Conservation (phyloP, 331 rosid species). For the Telfairia occidentalis region DNA sequence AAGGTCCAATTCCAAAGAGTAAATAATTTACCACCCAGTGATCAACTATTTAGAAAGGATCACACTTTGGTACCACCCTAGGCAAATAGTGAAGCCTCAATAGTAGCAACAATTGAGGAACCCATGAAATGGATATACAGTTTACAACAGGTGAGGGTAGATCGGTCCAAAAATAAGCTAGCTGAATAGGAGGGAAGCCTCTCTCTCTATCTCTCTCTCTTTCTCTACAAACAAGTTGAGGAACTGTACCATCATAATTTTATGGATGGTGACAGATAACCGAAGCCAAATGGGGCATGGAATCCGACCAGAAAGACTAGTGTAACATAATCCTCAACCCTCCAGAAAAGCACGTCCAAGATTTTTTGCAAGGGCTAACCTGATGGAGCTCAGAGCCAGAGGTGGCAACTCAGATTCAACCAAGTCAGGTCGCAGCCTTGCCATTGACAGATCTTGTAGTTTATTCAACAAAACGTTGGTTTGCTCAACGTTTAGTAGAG, state of each 20-base stretch:
- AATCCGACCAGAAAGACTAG: not conserved
- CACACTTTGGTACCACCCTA: not conserved
- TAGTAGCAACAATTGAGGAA: not conserved
- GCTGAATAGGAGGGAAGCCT: not conserved
- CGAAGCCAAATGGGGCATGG: not conserved
- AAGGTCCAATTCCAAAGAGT: not conserved
- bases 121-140: not conserved
- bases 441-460: conserved; percentile 72
- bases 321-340: conserved; percentile 22
- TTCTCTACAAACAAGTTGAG: not conserved
- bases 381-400: conserved; percentile 49
- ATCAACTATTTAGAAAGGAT: not conserved
- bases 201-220: too few species aligned
- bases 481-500: conserved; percentile 59
- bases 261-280: not conserved
- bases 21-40: not conserved
- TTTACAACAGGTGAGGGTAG: not conserved
- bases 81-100: not conserved
- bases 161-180: not conserved
- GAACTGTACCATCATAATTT: not conserved
- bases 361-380: conserved; percentile 76
- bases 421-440: conserved; percentile 52
- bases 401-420: conserved; percentile 45
- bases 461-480: conserved; percentile 68
- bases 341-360: conserved; percentile 83